Conservation (phyloP, 148 eudicot species). For the Fagopyrum homotropicum region DNA sequence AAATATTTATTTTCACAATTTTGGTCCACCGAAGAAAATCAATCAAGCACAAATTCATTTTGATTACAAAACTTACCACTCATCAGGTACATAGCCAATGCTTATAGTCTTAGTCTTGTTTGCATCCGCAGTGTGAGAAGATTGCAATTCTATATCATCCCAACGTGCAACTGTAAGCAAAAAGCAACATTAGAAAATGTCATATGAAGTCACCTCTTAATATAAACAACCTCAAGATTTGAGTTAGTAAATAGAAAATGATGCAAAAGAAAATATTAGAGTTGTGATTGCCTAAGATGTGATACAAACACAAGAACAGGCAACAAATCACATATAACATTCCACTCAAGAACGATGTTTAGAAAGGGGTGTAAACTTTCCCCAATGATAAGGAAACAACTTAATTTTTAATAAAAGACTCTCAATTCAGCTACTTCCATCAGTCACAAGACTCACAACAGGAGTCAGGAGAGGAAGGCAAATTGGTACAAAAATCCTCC, state of each 20-base stretch:
- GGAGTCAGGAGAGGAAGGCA: not conserved
- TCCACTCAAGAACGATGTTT: not conserved
- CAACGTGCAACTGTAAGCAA: slow-evolving; percentile 54
- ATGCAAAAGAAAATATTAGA: not conserved
- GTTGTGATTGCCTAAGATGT: not conserved
- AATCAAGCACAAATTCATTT: not conserved
- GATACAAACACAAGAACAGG: not conserved
- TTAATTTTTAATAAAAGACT: not conserved
- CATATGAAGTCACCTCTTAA: not conserved
- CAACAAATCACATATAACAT: not conserved
- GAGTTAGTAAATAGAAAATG: not conserved
- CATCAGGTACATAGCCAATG: slow-evolving; percentile 77
- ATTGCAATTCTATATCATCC: slow-evolving; percentile 42
- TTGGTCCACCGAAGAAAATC: not conserved
- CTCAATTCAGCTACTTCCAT: not conserved
- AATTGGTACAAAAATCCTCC: not conserved
- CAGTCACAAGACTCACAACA: not conserved
- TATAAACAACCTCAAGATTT: not conserved
- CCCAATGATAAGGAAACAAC: too few species aligned
- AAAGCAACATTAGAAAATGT: not conserved
- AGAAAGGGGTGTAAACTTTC: not conserved
- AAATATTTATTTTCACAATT: not conserved
- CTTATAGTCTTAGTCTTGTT: slow-evolving; percentile 17
- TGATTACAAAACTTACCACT: slow-evolving; percentile 58
- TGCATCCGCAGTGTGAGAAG: slow-evolving; percentile 23